Percentiles rank a stretch among this genome's conserved stretches.
Evolutionary conservation across 257 asterid species (phyloP).

Genomic region (Eucommia ulmoides): DNA sequence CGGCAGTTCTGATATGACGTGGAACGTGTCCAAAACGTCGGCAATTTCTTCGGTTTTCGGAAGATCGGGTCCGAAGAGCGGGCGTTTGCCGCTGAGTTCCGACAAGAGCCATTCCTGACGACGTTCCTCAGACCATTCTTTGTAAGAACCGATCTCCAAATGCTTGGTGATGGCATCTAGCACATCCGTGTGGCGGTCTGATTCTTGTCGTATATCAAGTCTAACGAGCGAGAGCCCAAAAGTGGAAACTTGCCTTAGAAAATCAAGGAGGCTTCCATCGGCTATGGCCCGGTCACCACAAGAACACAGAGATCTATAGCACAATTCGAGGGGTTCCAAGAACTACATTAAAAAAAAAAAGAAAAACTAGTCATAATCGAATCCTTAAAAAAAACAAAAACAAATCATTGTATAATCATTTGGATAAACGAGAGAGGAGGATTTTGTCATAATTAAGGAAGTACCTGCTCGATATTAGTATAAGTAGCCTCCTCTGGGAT

Average conservation of each 20-base stretch:
- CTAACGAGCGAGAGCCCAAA: slow-evolving; percentile 43
- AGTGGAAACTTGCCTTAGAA: slow-evolving; percentile 41
- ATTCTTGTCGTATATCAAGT: slow-evolving; percentile 41
- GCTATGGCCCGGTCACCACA: slow-evolving; percentile 41
- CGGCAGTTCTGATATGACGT: slow-evolving; percentile 41
- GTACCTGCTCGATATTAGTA: slow-evolving; percentile 30
- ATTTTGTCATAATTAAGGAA: too few species aligned
- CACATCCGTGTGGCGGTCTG: slow-evolving; percentile 43
- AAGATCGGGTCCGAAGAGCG: slow-evolving; percentile 37
- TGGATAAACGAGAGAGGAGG: too few species aligned
- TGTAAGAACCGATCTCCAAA: slow-evolving; percentile 36
- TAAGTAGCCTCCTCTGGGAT: slow-evolving; percentile 34
- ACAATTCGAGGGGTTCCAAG: slow-evolving; percentile 41
- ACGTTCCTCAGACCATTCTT: slow-evolving; percentile 36
- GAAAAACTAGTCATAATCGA: too few species aligned
- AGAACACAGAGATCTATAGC: slow-evolving; percentile 40
- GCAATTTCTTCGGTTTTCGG: slow-evolving; percentile 37
- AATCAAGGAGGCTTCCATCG: slow-evolving; percentile 41
- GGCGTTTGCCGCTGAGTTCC: slow-evolving; percentile 41
- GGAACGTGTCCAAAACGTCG: slow-evolving; percentile 38
- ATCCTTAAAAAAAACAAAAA: too few species aligned
- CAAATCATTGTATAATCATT: too few species aligned
- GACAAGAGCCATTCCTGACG: slow-evolving; percentile 42
- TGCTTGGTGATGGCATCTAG: slow-evolving; percentile 35
- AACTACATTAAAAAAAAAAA: too few species aligned